Conservation (phyloP, 1,139 yeast species). For the Yamadazyma dushanensis region DNA sequence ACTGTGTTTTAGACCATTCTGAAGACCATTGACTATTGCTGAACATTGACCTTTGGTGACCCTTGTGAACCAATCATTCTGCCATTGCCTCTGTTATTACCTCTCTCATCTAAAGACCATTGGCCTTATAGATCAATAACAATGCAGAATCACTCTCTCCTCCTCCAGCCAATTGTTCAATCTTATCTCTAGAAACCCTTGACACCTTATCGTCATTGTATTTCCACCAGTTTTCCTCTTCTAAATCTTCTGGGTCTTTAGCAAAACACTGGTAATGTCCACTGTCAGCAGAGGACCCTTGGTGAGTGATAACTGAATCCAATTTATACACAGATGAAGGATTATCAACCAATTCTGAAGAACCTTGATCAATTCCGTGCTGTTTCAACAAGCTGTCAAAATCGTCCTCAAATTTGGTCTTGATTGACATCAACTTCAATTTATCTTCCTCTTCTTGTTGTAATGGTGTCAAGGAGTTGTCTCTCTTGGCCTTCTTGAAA, state of each 20-base stretch:
- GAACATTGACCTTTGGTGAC: no score
- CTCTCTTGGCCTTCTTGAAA: conserved; percentile 66
- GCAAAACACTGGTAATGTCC: conserved; percentile 96
- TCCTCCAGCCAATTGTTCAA: conserved; percentile 90
- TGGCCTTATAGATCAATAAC: conserved; percentile 79
- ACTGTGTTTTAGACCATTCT: no score
- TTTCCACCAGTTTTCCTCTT: conserved; percentile 84
- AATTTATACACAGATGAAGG: conserved; percentile 88
- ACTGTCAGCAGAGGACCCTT: conserved; percentile 94
- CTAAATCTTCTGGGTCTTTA: conserved; percentile 62
- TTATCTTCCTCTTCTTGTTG: conserved; percentile 50
- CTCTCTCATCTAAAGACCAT: conserved; percentile 55
- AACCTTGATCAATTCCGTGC: conserved; percentile 22
- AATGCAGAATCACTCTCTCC: conserved; percentile 97
- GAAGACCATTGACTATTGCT: no score
- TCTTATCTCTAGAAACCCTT: conserved; percentile 70
- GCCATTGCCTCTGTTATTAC: no score
- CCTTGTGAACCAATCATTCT: no score
- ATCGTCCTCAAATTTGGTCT: conserved; percentile 46
- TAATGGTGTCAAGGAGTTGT: conserved; percentile 32
- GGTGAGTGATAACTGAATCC: conserved; percentile 83
- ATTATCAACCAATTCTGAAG: conserved; percentile 61
- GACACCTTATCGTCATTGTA: conserved; percentile 94
- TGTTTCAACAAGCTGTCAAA: conserved; percentile 39
- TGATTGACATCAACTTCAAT: conserved; percentile 46